A percentile compares a stretch with the other conserved stretches of the same genome.
phyloP scores from a whole-genome alignment of 495 filamentous ascomycete species.

The Penicillium canariense region DNA sequence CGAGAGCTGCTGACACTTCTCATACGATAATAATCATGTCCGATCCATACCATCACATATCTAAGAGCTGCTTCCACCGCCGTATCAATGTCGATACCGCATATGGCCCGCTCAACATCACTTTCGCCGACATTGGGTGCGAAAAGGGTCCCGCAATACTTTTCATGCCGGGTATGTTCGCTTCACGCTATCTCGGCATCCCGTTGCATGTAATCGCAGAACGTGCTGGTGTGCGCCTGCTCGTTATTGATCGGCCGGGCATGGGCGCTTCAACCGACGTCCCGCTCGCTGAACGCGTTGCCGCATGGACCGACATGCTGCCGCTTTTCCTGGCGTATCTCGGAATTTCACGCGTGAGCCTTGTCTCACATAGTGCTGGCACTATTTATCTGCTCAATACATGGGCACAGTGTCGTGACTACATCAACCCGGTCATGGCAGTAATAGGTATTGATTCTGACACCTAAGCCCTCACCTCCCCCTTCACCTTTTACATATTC shows the following conservation, averaged over 20 bases:
- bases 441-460: conserved; percentile 29
- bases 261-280: conserved; percentile 47
- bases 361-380: conserved; percentile 46
- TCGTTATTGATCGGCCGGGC: conserved; percentile 35
- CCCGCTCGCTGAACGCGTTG: conserved; percentile 33
- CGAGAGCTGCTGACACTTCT: too few species aligned
- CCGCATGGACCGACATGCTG: conserved; percentile 42
- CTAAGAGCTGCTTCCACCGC: conserved; percentile 27
- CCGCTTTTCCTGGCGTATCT: conserved; percentile 42
- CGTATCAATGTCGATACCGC: conserved; percentile 20
- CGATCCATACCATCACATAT: conserved; percentile 14
- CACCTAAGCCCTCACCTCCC: neutral
- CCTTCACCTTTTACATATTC: neutral
- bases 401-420: conserved; percentile 31
- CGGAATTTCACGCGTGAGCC: conserved; percentile 35
- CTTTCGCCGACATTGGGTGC: conserved; percentile 29
- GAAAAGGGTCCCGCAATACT: conserved; percentile 20
- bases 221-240: conserved; percentile 28
- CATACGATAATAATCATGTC: too few species aligned
- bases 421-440: conserved; percentile 37
- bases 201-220: conserved; percentile 28
- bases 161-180: conserved; percentile 36
- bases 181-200: conserved; percentile 31
- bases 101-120: conserved; percentile 24
- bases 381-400: conserved; percentile 49